Conservation (phyloP, 257 asterid species). For the Solanum piurae region DNA sequence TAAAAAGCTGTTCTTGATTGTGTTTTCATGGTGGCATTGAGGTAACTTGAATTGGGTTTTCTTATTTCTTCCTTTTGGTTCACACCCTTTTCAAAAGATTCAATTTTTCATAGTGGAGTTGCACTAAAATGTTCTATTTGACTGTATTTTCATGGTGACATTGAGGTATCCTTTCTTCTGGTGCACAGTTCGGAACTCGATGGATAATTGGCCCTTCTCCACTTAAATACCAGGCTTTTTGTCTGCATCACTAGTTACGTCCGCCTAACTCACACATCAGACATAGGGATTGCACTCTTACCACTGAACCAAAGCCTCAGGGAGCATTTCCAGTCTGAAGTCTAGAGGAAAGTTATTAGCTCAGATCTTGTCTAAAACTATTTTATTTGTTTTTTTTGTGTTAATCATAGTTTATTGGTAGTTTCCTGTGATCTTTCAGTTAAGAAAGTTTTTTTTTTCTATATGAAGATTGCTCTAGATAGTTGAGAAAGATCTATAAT, state of each 20-base stretch:
- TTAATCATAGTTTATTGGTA: background rate
- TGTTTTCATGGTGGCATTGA: slow-evolving; percentile 13
- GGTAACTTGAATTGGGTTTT: background rate
- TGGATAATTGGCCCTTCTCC: background rate
- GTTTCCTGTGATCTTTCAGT: background rate
- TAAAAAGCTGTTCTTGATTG: slow-evolving; percentile 2
- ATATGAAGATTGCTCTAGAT: background rate
- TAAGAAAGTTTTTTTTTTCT: background rate
- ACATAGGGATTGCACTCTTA: background rate
- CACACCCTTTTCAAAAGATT: slow-evolving; percentile 10
- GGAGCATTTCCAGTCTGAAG: background rate
- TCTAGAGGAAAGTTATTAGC: background rate
- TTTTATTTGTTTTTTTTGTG: background rate
- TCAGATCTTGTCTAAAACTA: background rate
- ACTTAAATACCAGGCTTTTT: background rate
- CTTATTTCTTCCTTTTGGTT: background rate
- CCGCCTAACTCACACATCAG: background rate
- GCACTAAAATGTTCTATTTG: slow-evolving; percentile 6
- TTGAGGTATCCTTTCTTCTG: background rate
- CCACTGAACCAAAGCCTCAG: background rate
- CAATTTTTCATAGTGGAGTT: background rate
- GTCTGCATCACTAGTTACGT: background rate
- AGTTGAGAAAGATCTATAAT: background rate
- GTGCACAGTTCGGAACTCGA: background rate
- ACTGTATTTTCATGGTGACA: slow-evolving; percentile 14